phyloP scores from a whole-genome alignment of 768 basidiomycete species.

The Phylloporus scabripes region DNA sequence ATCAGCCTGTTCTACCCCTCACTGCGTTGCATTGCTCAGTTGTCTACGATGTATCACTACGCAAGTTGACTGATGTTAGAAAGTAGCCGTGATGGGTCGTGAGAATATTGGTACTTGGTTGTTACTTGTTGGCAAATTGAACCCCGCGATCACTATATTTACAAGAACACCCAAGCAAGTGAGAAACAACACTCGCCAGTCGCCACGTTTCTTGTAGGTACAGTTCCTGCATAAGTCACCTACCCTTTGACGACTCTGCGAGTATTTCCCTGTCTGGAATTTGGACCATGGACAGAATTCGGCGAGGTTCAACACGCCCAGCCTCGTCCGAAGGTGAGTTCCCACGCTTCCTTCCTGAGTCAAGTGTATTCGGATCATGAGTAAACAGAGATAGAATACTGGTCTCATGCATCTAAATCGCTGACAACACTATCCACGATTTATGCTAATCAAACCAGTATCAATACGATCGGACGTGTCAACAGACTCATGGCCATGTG shows the following conservation, averaged over 20 bases:
- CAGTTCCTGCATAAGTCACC: slow-evolving; percentile 1
- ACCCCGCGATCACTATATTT: slow-evolving; percentile 18
- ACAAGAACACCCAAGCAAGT: slow-evolving; percentile 5
- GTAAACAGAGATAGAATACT: slow-evolving; percentile 64
- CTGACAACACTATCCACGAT: slow-evolving; percentile 50
- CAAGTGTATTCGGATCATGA: slow-evolving; percentile 1
- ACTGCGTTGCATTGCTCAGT: slow-evolving; percentile 38
- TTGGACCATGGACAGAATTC: slow-evolving; percentile 52
- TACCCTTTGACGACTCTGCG: not conserved
- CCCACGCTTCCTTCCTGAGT: slow-evolving; percentile 15
- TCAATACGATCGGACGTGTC: slow-evolving; percentile 63
- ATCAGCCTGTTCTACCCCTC: not conserved
- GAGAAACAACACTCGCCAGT: not conserved
- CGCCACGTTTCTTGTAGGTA: slow-evolving; percentile 6
- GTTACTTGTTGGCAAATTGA: slow-evolving; percentile 4
- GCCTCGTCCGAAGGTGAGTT: slow-evolving; percentile 71
- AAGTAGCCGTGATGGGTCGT: not conserved
- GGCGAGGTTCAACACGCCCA: slow-evolving; percentile 58
- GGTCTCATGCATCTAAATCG: slow-evolving; percentile 63
- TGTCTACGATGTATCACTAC: slow-evolving; percentile 79
- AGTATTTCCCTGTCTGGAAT: not conserved
- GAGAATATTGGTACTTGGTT: not conserved
- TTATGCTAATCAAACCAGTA: slow-evolving; percentile 43
- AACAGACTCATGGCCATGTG: slow-evolving; percentile 68
- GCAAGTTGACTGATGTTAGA: slow-evolving; percentile 41